A percentile compares a stretch with the other conserved stretches of the same genome.
These are phyloP conservation scores for Spathaspora passalidarum DNA, from an alignment of 805 yeast genomes.

Conservation along the genomic window DNA sequence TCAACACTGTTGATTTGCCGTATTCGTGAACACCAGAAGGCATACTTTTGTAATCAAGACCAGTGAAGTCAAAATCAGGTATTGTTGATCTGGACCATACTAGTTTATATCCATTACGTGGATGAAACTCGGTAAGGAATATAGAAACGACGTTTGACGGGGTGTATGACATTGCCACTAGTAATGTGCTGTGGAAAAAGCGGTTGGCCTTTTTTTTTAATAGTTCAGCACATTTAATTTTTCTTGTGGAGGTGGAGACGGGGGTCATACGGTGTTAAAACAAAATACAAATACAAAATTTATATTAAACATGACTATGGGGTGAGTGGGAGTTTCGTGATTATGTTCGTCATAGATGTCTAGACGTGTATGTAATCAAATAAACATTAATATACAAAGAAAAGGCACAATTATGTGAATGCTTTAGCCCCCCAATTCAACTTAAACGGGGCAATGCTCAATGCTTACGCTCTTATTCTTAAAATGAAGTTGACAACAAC, in stretches of 20 bases:
- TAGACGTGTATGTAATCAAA: neutral
- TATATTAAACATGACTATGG: neutral
- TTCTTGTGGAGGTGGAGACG: neutral
- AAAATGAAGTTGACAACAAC: constrained; percentile 89
- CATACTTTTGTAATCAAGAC: constrained; percentile 36
- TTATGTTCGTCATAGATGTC: neutral
- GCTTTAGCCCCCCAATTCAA: no score
- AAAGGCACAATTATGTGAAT: neutral
- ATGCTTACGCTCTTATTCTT: constrained; percentile 57
- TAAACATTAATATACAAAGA: neutral
- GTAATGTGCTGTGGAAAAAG: no score
- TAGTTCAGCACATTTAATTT: no score
- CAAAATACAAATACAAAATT: neutral
- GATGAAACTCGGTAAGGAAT: constrained; percentile 36
- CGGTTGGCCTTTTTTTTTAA: no score
- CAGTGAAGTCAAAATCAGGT: constrained; percentile 19
- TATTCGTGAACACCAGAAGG: constrained; percentile 42
- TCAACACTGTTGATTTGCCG: constrained; percentile 24
- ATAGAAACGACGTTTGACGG: constrained; percentile 29
- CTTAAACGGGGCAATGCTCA: no score
- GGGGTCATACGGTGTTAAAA: no score
- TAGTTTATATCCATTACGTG: constrained; percentile 31
- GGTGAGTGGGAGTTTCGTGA: no score
- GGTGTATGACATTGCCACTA: constrained; percentile 10
- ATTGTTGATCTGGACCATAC: constrained; percentile 29